These are phyloP conservation scores for Gossypium lobatum DNA, from an alignment of 441 rosid species.

Conservation along the genomic window DNA sequence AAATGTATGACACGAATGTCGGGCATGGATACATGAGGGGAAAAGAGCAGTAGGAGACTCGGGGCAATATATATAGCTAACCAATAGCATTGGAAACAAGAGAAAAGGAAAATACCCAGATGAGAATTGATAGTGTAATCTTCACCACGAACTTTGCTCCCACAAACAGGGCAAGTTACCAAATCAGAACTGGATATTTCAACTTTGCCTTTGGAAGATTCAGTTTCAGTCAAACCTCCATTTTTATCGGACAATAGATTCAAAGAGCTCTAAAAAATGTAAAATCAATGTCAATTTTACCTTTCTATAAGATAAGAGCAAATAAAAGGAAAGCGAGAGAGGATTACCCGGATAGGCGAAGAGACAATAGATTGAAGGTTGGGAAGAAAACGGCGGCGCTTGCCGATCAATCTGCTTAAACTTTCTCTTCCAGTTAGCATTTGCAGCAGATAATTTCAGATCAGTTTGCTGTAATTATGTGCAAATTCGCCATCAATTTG, in stretches of 20 bases:
- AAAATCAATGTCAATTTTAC: background rate
- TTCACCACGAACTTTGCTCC: slow-evolving; percentile 34
- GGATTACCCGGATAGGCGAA: slow-evolving; percentile 30
- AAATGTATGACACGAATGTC: background rate
- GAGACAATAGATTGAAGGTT: slow-evolving; percentile 45
- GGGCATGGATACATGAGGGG: too few species aligned
- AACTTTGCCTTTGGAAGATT: slow-evolving; percentile 14
- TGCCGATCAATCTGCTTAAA: slow-evolving; percentile 60
- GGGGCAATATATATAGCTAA: background rate
- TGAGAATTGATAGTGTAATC: slow-evolving; percentile 48
- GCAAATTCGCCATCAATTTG: background rate
- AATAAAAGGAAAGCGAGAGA: background rate
- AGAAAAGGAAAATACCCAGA: slow-evolving; percentile 36
- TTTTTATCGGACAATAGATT: slow-evolving; percentile 29
- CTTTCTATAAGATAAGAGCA: background rate
- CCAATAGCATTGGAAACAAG: background rate
- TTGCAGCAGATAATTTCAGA: background rate
- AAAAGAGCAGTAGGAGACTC: background rate
- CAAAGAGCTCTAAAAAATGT: slow-evolving; percentile 30
- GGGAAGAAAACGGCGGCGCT: slow-evolving; percentile 66
- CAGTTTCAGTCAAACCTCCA: slow-evolving; percentile 16
- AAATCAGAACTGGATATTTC: slow-evolving; percentile 14
- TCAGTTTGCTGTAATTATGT: background rate
- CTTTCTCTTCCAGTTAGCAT: slow-evolving; percentile 72
- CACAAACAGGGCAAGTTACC: slow-evolving; percentile 51